phyloP scores from a whole-genome alignment of 805 yeast genomes.

The Dipodascopsis tothii region DNA sequence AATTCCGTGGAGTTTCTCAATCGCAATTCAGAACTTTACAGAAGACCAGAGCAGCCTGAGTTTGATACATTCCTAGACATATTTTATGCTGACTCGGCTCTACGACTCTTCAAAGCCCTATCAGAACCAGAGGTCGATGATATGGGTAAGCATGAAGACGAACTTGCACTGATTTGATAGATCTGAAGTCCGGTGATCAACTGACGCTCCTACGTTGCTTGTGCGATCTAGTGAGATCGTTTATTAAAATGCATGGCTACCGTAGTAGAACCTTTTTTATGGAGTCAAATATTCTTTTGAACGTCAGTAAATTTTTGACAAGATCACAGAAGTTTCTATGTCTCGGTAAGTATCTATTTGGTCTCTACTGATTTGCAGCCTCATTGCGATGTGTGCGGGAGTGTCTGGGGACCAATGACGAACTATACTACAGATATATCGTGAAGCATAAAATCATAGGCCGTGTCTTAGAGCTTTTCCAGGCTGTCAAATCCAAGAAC shows the following conservation, averaged over 20 bases:
- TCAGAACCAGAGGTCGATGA: too few relatives aligned
- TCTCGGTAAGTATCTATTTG: constrained; percentile 3
- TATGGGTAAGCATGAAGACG: too few relatives aligned
- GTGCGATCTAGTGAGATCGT: constrained; percentile 64
- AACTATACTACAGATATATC: constrained; percentile 49
- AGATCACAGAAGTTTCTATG: constrained; percentile 33
- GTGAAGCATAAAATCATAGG: constrained; percentile 47
- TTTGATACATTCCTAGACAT: constrained; percentile 41
- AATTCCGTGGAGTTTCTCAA: constrained; percentile 12
- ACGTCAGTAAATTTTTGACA: constrained; percentile 46
- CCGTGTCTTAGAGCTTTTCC: constrained; percentile 44
- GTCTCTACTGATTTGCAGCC: constrained; percentile 49
- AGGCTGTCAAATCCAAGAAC: constrained; percentile 43
- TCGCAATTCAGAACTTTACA: constrained; percentile 12
- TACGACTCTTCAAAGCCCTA: constrained; percentile 45
- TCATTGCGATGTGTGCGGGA: constrained; percentile 63
- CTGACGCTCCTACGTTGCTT: constrained; percentile 54
- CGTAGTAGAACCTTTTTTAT: constrained; percentile 56
- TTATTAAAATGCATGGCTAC: constrained; percentile 57
- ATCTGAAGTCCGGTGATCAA: too few relatives aligned
- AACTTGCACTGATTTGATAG: too few relatives aligned
- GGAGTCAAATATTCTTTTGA: constrained; percentile 50
- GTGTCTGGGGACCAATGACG: constrained; percentile 56
- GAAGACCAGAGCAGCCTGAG: constrained; percentile 13
- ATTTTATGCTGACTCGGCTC: constrained; percentile 60